Evolutionary conservation across 805 yeast species (phyloP).

Genomic region (Ogataea nonfermentans): DNA sequence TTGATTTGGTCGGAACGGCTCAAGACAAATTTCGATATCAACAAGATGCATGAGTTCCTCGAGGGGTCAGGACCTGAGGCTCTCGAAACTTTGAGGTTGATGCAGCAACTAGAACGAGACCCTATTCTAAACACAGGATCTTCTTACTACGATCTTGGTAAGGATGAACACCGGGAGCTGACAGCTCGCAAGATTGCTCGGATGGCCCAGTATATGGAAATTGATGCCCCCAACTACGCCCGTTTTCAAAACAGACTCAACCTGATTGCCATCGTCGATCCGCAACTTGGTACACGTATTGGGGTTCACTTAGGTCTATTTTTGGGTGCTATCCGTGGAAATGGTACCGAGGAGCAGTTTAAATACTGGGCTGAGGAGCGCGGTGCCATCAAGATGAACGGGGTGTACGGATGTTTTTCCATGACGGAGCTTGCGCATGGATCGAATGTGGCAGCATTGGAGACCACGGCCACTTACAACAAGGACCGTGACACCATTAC

Average conservation of each 20-base stretch:
- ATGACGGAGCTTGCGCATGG: constrained; percentile 96
- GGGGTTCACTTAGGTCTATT: constrained; percentile 90
- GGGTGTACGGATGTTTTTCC: constrained; percentile 82
- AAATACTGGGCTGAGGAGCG: constrained; percentile 76
- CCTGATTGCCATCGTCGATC: constrained; percentile 66
- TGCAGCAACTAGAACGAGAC: constrained; percentile 64
- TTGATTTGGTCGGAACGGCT: constrained; percentile 46
- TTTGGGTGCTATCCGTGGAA: constrained; percentile 76
- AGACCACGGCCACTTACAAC: constrained; percentile 87
- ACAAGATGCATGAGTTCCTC: constrained; percentile 52
- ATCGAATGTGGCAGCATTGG: constrained; percentile 88
- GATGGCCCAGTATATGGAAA: constrained; percentile 57
- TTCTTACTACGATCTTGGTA: constrained; percentile 55
- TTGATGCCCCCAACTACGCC: constrained; percentile 37
- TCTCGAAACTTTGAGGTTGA: constrained; percentile 44
- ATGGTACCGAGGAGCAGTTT: constrained; percentile 83
- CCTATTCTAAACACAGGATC: constrained; percentile 58
- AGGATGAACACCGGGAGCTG: constrained; percentile 54
- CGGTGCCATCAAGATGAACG: constrained; percentile 59
- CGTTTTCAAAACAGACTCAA: constrained; percentile 59
- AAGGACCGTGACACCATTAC: constrained; percentile 60
- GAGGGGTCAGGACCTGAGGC: constrained; percentile 51
- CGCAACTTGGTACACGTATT: constrained; percentile 74
- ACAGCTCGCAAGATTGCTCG: constrained; percentile 63
- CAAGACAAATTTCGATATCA: constrained; percentile 40